Evolutionary conservation across 2,329 filamentous ascomycete species (phyloP), one percentile per base, ranked within the genome.

Genomic region (Parafenestella ontariensis): DNA sequence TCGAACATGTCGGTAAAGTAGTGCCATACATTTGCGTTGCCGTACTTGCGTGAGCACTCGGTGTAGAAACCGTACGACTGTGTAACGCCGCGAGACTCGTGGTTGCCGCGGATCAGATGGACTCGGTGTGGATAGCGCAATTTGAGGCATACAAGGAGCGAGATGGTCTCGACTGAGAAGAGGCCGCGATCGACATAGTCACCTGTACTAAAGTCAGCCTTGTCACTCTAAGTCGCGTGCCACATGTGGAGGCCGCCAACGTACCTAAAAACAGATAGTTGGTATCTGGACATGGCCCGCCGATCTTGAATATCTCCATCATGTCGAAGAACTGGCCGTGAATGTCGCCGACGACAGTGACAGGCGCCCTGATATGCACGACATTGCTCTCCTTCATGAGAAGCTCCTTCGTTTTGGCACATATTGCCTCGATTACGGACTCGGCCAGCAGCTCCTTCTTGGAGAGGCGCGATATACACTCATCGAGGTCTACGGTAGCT

Each of bases 1-100:
- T 99, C 95, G 78, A 99, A 99, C 93, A 99, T 98, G 79, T 99
- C 95, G 63, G 95, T 99, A 75, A 99, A 99, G 77, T 98, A 95
- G 78, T 99, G 95, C 95, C 95, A 99, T 20, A 99, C 95, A 69
- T 95, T 97, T 61, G 95, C 92, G 73, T 96, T 98, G 74, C 95
- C 95, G 78, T 99, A 99, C 79, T 99, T 99, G 65, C 95, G 89
- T 18, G 90, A 92, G 78, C 95, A 99, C 75, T 99, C 95, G 20
- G 95, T 98, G 76, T 99, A 99, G 80, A 99, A 99, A 52, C 95
- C 95, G 78, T 99, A 99, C 24, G 94, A 98, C 78, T 99, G 95
- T 10, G 95, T 99, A 49, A 99, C 95, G 69, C 95, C 95, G 68
- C 95, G 89, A 52, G 92, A 96, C 79, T 99, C 95, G 79, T 99